A percentile compares a stretch with the other conserved stretches of the same genome.
These are phyloP conservation scores for Eucalyptus sp. DNA, from an alignment of 345 rosid species.

Conservation along the genomic window DNA sequence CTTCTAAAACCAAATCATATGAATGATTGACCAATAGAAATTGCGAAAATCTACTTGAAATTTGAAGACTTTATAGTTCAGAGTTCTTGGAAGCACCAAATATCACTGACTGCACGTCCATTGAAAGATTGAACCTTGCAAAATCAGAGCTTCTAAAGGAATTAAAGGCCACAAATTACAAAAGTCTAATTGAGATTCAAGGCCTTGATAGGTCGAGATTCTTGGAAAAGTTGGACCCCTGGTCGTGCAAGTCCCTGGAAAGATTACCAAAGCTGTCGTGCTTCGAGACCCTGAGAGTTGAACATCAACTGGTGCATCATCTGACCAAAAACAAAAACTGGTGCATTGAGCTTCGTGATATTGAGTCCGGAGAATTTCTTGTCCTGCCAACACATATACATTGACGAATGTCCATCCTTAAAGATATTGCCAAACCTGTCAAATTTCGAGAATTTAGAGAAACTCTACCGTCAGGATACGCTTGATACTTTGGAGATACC, in stretches of 20 bases:
- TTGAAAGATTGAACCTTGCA: neutral
- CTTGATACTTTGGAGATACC: neutral
- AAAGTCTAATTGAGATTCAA: neutral
- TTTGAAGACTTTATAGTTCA: no score
- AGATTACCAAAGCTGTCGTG: neutral
- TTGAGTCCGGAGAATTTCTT: no score
- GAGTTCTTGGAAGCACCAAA: neutral
- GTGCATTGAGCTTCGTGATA: no score
- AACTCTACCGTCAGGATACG: no score
- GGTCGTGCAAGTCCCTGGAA: neutral
- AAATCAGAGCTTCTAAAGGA: no score
- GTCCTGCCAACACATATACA: no score
- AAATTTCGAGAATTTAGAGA: neutral
- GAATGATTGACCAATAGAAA: rapidly evolving
- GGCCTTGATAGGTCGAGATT: neutral
- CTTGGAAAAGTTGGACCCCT: neutral
- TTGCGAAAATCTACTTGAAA: no score
- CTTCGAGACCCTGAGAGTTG: no score
- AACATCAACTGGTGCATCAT: no score
- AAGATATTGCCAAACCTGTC: no score
- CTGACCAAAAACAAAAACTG: no score
- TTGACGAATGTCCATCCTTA: no score
- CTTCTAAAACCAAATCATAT: neutral
- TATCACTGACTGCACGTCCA: neutral
- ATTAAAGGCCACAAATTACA: neutral